Evolutionary conservation across 2,329 filamentous ascomycete genomes (phyloP).

Genomic region (Penicillium psychrosexuale): DNA sequence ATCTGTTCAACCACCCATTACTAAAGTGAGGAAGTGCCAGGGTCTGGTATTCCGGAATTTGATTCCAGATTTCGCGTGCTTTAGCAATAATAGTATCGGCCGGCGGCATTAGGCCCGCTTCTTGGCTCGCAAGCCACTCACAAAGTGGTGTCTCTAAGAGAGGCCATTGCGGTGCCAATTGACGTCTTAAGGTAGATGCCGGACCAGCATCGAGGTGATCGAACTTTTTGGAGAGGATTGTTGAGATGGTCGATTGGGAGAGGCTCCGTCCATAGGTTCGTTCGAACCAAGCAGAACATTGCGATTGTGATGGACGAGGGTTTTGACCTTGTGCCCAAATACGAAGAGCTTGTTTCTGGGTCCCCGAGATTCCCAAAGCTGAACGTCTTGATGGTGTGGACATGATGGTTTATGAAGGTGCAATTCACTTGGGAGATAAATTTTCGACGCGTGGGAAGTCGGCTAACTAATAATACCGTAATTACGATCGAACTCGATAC

Average conservation of each 20-base stretch:
- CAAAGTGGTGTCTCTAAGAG: background rate
- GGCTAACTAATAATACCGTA: background rate
- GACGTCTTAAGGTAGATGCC: background rate
- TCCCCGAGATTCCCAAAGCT: background rate
- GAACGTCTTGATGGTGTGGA: background rate
- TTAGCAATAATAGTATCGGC: conserved; percentile 12
- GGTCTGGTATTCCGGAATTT: conserved; percentile 16
- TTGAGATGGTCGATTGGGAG: conserved; percentile 1
- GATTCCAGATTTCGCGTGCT: conserved; percentile 15
- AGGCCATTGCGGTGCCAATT: conserved; percentile 6
- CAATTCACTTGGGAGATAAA: background rate
- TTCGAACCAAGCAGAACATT: conserved; percentile 5
- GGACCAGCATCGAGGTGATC: conserved; percentile 1
- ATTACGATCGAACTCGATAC: background rate
- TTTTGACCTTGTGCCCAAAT: background rate
- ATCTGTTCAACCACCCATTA: conserved; percentile 16
- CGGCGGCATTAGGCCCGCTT: background rate
- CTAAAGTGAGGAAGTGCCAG: conserved; percentile 16
- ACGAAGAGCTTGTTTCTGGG: conserved; percentile 7
- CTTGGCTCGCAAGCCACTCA: conserved; percentile 2
- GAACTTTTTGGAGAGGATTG: conserved; percentile 2
- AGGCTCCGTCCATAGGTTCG: background rate
- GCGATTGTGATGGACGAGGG: conserved; percentile 1
- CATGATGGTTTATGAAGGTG: background rate
- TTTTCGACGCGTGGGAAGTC: background rate